Conservation (phyloP, 805 yeast species). For the Candida sakaeoensis region DNA sequence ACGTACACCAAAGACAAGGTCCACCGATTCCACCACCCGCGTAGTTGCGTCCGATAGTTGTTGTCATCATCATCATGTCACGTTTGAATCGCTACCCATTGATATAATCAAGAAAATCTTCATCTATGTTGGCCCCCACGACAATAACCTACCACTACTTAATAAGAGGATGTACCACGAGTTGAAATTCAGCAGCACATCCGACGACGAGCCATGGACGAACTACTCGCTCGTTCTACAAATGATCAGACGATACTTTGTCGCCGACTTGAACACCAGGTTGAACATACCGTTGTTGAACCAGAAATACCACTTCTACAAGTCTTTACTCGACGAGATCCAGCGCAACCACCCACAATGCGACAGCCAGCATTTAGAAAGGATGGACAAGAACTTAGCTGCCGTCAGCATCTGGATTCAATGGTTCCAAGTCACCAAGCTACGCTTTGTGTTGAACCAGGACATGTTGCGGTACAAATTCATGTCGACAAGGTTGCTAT, state of each 20-base stretch:
- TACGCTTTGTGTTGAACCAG: slow-evolving; percentile 8
- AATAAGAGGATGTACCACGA: slow-evolving; percentile 23
- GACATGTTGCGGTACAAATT: slow-evolving; percentile 13
- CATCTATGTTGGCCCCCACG: slow-evolving; percentile 29
- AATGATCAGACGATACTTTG: slow-evolving; percentile 20
- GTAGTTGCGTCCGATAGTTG: too few relatives aligned
- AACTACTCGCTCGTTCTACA: slow-evolving; percentile 16
- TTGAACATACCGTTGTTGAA: slow-evolving; percentile 13
- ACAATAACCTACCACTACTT: slow-evolving; percentile 31
- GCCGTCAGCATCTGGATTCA: slow-evolving; percentile 7
- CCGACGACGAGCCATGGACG: slow-evolving; percentile 17
- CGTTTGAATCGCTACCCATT: slow-evolving; percentile 29
- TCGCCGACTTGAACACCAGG: slow-evolving; percentile 18
- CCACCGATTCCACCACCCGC: too few relatives aligned
- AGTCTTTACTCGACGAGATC: not conserved
- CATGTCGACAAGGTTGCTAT: slow-evolving; percentile 10
- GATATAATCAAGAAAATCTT: slow-evolving; percentile 42
- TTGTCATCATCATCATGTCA: too few relatives aligned
- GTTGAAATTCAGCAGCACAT: slow-evolving; percentile 15
- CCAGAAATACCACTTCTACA: slow-evolving; percentile 14
- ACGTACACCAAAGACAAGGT: not conserved
- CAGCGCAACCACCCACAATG: too few relatives aligned
- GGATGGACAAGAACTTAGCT: slow-evolving; percentile 3
- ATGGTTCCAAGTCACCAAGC: slow-evolving; percentile 4
- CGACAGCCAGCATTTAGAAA: too few relatives aligned